A percentile compares a stretch with the other conserved stretches of the same genome.
These are phyloP conservation scores for Colletotrichum shisoi DNA, from an alignment of 2,329 filamentous ascomycete species.

Conservation along the genomic window DNA sequence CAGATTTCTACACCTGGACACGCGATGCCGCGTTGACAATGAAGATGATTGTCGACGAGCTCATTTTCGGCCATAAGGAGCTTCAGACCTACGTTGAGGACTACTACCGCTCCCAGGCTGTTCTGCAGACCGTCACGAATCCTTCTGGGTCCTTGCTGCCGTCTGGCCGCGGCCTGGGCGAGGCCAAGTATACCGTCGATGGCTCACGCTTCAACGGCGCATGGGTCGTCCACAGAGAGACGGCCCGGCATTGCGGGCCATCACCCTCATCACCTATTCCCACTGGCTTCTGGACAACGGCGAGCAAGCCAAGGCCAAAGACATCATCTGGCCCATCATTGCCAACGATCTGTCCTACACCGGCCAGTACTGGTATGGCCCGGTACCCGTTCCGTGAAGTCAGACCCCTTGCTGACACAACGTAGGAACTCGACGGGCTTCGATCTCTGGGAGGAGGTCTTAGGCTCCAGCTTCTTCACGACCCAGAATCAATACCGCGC, in stretches of 20 bases:
- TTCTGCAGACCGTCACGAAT: constrained; percentile 61
- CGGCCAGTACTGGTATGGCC: constrained; percentile 56
- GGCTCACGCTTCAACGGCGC: constrained; percentile 58
- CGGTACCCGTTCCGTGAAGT: neutral
- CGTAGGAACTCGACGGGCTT: constrained; percentile 60
- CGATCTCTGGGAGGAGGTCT: constrained; percentile 69
- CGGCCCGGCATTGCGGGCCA: constrained; percentile 66
- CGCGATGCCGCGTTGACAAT: constrained; percentile 63
- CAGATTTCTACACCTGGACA: constrained; percentile 67
- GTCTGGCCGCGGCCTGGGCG: constrained; percentile 58
- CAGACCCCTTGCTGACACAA: neutral
- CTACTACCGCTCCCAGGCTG: constrained; percentile 62
- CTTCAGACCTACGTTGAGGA: constrained; percentile 59
- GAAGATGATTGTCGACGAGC: constrained; percentile 61
- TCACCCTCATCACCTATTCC: constrained; percentile 63
- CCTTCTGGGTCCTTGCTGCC: constrained; percentile 59
- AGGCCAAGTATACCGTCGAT: constrained; percentile 65
- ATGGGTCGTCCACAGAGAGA: constrained; percentile 68
- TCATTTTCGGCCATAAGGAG: constrained; percentile 56
- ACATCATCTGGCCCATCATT: constrained; percentile 63
- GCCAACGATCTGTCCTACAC: constrained; percentile 66
- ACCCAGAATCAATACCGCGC: constrained; percentile 64
- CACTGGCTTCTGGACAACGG: constrained; percentile 59
- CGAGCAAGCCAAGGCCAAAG: constrained; percentile 50
- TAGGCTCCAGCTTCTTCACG: constrained; percentile 67